Conservation (phyloP, 2,329 filamentous ascomycete species). For the Trichoderma aggressivum region DNA sequence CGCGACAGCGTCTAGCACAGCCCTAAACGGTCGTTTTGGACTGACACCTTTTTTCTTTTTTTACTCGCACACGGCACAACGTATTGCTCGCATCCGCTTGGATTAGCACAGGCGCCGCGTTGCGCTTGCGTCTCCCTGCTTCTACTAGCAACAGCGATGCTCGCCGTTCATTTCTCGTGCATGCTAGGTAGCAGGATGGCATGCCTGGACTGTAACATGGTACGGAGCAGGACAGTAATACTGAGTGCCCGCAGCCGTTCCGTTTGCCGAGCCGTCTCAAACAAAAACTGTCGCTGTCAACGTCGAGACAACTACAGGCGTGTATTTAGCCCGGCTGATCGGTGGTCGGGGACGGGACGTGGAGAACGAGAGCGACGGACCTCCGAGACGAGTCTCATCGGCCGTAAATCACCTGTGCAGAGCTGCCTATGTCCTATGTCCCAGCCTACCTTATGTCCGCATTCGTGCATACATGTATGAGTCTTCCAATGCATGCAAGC, state of each 20-base stretch:
- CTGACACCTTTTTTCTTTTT: not conserved
- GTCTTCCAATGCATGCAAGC: not conserved
- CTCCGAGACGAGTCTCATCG: not conserved
- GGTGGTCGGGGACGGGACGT: not conserved
- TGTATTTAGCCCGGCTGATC: not conserved
- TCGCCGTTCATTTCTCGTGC: conserved; percentile 3
- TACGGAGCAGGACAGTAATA: not conserved
- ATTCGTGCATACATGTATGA: not conserved
- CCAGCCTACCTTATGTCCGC: conserved; percentile 9
- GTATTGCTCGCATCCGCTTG: not conserved
- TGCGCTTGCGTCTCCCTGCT: conserved; percentile 16
- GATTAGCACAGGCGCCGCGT: conserved; percentile 3
- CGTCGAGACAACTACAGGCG: not conserved
- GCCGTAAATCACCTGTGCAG: not conserved
- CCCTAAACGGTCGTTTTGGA: not conserved
- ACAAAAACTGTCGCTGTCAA: not conserved
- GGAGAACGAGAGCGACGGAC: not conserved
- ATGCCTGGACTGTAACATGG: not conserved
- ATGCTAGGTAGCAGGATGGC: not conserved
- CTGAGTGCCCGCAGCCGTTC: not conserved
- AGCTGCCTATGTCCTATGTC: not conserved
- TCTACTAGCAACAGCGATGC: not conserved
- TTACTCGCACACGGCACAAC: not conserved
- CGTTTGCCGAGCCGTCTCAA: not conserved
- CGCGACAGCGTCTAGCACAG: conserved; percentile 8